Evolutionary conservation across 306 rosid genomes (phyloP), one percentile per base, ranked within the genome.

Genomic region (Rosa chinensis): DNA sequence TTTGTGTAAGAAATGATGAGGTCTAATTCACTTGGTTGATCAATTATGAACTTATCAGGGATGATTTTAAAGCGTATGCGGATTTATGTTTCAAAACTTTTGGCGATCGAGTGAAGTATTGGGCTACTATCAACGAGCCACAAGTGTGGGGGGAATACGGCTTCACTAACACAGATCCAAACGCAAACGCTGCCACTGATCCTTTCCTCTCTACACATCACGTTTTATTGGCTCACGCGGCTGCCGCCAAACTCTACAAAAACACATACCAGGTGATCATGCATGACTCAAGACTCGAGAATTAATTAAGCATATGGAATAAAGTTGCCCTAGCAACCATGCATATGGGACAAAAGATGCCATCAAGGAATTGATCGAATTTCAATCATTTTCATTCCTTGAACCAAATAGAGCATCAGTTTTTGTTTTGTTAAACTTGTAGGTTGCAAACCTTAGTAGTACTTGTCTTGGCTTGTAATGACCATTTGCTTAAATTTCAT

Each of bases 51-150:
- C 21, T 17, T 39, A 39, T 66, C 8, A 67, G 72, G 3, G 73
- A 42, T 2, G 73, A 68, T 39, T 68, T 68, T 9, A 43, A 20
- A 68, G 73, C 73, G 8, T 68, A 68, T 43, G 73, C 73, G 32
- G 73, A 68, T 20, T 68, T 68, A n/a, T 68, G 73, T 10, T 42
- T 68, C 32, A n/a, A 68, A 68, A 42, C 32, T 9, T 68, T 68
- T 10, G 73, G 73, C 0, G 73, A 68, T 43, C 50, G 49, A 42
- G 73, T 68, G 73, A 68, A 68, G 73, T 17, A 68, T 35, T 68
- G 73, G 73, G 73, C 73, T 9, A 68, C 73, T 4, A 43, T 68
- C 50, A 68, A 68, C 20, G 73, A 68, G 32, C 73, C 73, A 42
- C 73, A 68, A n/a, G 49, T 68, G 2, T 68, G 50, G 45, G 71